phyloP scores from a whole-genome alignment of 495 filamentous ascomycete species.

The Parathielavia hyrcaniae region DNA sequence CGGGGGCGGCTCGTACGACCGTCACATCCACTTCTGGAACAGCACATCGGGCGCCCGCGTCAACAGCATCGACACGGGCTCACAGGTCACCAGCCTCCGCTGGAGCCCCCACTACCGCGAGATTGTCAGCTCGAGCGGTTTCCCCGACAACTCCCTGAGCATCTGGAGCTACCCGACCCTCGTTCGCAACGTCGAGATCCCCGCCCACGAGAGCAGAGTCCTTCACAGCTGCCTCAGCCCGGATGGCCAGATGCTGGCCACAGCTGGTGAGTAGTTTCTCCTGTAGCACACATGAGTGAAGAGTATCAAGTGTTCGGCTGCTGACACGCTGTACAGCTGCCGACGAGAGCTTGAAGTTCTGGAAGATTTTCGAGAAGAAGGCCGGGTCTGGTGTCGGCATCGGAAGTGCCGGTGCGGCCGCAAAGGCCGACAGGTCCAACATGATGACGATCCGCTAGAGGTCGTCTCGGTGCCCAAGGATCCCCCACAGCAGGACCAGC shows the following conservation, averaged over 20 bases:
- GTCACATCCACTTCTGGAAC: slow-evolving; percentile 99
- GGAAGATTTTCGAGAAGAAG: slow-evolving; percentile 99
- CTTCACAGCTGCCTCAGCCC: slow-evolving; percentile 92
- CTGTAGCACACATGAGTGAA: not conserved
- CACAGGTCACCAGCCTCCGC: slow-evolving; percentile 88
- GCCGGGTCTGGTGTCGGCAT: slow-evolving; percentile 57
- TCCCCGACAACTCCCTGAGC: slow-evolving; percentile 96
- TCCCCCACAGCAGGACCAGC: not conserved
- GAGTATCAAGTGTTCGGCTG: not conserved
- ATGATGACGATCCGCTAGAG: slow-evolving; percentile 93
- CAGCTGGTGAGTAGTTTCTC: slow-evolving; percentile 52
- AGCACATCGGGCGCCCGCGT: slow-evolving; percentile 91
- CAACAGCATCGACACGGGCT: slow-evolving; percentile 98
- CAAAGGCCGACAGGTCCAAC: slow-evolving; percentile 70
- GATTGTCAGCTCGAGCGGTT: slow-evolving; percentile 92
- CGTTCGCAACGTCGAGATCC: slow-evolving; percentile 96
- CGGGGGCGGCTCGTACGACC: slow-evolving; percentile 91
- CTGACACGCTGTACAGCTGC: slow-evolving; percentile 49
- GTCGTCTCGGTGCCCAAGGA: not conserved
- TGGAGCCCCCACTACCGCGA: slow-evolving; percentile 97
- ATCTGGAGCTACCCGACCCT: slow-evolving; percentile 98
- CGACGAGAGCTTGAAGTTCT: slow-evolving; percentile 98
- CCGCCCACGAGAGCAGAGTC: slow-evolving; percentile 95
- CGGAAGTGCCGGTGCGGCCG: slow-evolving; percentile 50
- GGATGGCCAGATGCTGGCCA: slow-evolving; percentile 95